A percentile compares a stretch with the other conserved stretches of the same genome.
These are phyloP conservation scores for Colletotrichum lentis DNA, from an alignment of 2,329 filamentous ascomycete genomes.

Conservation along the genomic window DNA sequence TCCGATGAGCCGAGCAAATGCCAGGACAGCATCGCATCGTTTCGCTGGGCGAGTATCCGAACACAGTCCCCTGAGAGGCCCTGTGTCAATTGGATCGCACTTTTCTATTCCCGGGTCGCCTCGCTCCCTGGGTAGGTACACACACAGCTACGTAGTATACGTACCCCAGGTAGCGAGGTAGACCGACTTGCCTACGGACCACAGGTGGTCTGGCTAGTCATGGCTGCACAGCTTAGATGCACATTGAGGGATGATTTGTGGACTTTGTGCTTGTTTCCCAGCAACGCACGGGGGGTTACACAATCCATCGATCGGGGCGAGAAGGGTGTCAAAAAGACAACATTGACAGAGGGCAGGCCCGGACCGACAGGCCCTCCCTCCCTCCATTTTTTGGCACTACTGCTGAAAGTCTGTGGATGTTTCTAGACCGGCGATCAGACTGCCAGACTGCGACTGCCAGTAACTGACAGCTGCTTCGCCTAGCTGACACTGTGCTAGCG, in stretches of 20 bases:
- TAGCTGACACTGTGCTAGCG: conserved; percentile 32
- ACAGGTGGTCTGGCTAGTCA: conserved; percentile 11
- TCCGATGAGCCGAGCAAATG: conserved; percentile 25
- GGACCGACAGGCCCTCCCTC: conserved; percentile 1
- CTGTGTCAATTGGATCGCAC: too few species aligned
- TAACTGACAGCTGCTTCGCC: conserved; percentile 15
- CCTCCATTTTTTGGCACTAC: conserved; percentile 6
- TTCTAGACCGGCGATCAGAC: conserved; percentile 8
- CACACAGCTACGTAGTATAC: too few species aligned
- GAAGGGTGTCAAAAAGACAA: background rate
- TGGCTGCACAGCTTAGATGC: conserved; percentile 23
- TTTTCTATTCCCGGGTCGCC: too few species aligned
- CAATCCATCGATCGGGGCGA: conserved; percentile 8
- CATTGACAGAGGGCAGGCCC: background rate
- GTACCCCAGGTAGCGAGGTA: too few species aligned
- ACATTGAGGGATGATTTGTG: conserved; percentile 29
- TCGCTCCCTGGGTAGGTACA: too few species aligned
- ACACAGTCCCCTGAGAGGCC: too few species aligned
- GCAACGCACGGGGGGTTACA: conserved; percentile 25
- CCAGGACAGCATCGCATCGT: conserved; percentile 6
- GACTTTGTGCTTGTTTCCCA: conserved; percentile 32
- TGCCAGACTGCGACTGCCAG: conserved; percentile 4
- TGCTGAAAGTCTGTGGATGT: background rate
- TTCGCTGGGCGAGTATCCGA: conserved; percentile 10
- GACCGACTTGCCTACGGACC: too few species aligned